Evolutionary conservation across 2,329 filamentous ascomycete species (phyloP).

Genomic region (Penicillium sp.): DNA sequence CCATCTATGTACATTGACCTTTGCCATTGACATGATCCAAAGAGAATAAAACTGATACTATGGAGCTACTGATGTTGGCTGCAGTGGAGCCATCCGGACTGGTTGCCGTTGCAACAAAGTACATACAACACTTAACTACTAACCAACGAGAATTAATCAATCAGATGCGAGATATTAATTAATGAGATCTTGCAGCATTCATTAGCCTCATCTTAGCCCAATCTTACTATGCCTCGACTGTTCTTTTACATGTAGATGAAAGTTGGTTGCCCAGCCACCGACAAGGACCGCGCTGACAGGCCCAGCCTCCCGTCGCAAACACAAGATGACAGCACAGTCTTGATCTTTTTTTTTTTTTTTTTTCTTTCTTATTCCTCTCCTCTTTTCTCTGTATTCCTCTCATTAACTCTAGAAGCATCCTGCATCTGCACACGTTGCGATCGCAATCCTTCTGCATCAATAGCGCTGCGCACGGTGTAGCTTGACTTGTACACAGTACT

Average conservation of each 20-base stretch:
- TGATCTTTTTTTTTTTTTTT: constrained; percentile 8
- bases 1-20: too few relatives aligned
- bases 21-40: too few relatives aligned
- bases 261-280: constrained; percentile 29
- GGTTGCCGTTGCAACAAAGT: constrained; percentile 13
- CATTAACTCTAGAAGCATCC: constrained; percentile 5
- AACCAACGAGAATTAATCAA: constrained; percentile 1
- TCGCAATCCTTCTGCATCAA: constrained; percentile 9
- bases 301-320: constrained; percentile 29
- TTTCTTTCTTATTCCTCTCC: constrained; percentile 4
- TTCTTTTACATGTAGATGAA: background rate
- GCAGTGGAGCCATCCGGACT: background rate
- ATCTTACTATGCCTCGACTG: background rate
- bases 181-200: constrained; percentile 3
- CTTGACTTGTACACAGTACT: constrained; percentile 5
- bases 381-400: constrained; percentile 8
- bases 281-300: constrained; percentile 21
- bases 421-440: constrained; percentile 13
- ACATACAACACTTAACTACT: background rate
- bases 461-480: constrained; percentile 12
- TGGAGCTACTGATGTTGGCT: too few relatives aligned
- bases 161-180: constrained; percentile 21
- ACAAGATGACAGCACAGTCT: constrained; percentile 12
- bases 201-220: constrained; percentile 1
- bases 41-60: too few relatives aligned